Evolutionary conservation across 2,329 filamentous ascomycete genomes (phyloP).

Genomic region (Anisogramma anomala): DNA sequence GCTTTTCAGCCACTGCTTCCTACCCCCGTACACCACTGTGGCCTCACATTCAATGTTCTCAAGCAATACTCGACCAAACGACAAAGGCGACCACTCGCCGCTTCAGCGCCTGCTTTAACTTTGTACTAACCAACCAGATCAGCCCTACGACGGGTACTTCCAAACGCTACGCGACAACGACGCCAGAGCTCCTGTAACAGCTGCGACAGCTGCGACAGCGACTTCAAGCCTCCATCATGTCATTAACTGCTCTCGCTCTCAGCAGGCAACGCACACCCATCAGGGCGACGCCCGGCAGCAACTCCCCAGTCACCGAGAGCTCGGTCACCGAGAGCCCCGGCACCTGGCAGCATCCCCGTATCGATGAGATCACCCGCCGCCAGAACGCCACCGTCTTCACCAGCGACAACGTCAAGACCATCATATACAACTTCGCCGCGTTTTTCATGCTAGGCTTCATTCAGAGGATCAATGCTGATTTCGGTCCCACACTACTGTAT

Average conservation of each 20-base stretch:
- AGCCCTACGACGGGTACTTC: neutral
- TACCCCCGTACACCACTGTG: no score
- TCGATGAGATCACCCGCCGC: conserved; percentile 75
- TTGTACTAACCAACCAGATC: conserved; percentile 12
- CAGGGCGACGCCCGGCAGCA: conserved; percentile 20
- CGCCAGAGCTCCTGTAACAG: neutral
- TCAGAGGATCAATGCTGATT: conserved; percentile 27
- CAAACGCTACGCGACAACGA: neutral
- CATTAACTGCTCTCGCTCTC: conserved; percentile 16
- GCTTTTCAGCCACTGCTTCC: conserved; percentile 1
- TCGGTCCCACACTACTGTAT: conserved; percentile 29
- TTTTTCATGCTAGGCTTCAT: conserved; percentile 22
- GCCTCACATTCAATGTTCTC: no score
- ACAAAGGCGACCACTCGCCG: conserved; percentile 4
- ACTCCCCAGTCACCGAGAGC: conserved; percentile 33
- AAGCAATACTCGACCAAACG: no score
- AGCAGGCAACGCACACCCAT: conserved; percentile 17
- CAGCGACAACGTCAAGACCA: conserved; percentile 59
- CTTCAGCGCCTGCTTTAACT: neutral
- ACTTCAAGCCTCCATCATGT: conserved; percentile 20
- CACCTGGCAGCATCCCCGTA: conserved; percentile 80
- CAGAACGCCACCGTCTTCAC: conserved; percentile 70
- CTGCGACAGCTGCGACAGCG: neutral
- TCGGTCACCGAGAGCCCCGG: conserved; percentile 67
- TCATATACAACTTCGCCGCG: conserved; percentile 55